phyloP scores from a whole-genome alignment of 2,329 filamentous ascomycete genomes.

The Fusarium heterosporum region DNA sequence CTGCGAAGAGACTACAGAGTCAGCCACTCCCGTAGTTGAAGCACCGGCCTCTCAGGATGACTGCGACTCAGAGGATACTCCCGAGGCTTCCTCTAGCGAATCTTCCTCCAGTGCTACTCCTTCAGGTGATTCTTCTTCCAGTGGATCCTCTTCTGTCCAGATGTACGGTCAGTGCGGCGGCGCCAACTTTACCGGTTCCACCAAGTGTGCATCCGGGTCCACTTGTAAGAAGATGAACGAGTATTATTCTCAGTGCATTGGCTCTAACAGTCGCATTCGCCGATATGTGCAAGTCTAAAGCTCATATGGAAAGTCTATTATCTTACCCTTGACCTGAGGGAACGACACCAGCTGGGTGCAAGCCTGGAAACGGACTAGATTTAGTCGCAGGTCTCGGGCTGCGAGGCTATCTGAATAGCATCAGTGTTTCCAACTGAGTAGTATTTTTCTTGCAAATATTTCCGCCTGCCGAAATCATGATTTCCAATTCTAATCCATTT shows the following conservation, averaged over 20 bases:
- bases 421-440: no score
- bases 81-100: background rate
- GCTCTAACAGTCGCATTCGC: slow-evolving; percentile 14
- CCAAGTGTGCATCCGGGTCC: slow-evolving; percentile 13
- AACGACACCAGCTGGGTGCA: no score
- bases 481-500: no score
- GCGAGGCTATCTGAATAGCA: no score
- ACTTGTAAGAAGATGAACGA: slow-evolving; percentile 32
- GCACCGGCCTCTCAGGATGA: background rate
- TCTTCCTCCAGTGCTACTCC: background rate
- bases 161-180: slow-evolving; percentile 31
- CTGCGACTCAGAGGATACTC: slow-evolving; percentile 1
- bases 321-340: no score
- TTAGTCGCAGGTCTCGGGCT: no score
- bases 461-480: no score
- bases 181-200: slow-evolving; percentile 22
- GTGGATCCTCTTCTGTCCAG: slow-evolving; percentile 8
- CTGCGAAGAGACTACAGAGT: background rate
- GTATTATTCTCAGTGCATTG: slow-evolving; percentile 31
- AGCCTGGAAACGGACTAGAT: no score
- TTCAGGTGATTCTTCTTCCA: background rate
- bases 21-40: no score
- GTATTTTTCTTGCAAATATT: no score
- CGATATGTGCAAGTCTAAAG: background rate
- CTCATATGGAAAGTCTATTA: no score